Evolutionary conservation across 345 rosid genomes (phyloP).

Genomic region (Diplotaxis tenuifolia): DNA sequence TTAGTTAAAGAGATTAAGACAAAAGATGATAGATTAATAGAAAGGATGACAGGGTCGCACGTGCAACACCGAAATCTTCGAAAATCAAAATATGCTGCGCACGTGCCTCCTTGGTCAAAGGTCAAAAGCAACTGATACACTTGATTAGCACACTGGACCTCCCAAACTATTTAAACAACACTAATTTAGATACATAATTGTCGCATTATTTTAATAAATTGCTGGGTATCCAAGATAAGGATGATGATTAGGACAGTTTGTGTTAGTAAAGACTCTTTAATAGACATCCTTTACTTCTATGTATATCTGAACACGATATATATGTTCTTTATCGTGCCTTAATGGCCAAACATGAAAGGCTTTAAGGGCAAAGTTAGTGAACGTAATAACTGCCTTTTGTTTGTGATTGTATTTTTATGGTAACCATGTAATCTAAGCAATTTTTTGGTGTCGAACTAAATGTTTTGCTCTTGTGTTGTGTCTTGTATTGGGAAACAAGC

Average conservation of each 20-base stretch:
- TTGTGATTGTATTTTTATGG: background rate
- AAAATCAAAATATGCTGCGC: constrained; percentile 54
- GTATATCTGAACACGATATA: background rate
- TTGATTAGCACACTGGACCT: constrained; percentile 43
- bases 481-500: background rate
- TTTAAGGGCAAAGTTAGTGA: background rate
- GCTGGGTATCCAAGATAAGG: constrained; percentile 46
- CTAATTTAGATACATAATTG: constrained; percentile 14
- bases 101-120: constrained; percentile 76
- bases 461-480: background rate
- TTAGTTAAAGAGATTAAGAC: constrained; percentile 37
- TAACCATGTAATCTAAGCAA: background rate
- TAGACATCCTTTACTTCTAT: constrained; percentile 8
- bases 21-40: constrained; percentile 33
- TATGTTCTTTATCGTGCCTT: background rate
- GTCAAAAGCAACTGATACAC: constrained; percentile 67
- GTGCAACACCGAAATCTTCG: constrained; percentile 79
- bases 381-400: background rate
- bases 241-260: constrained; percentile 43
- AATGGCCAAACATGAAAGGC: background rate
- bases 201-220: constrained; percentile 12
- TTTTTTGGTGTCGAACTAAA: background rate
- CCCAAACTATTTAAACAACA: constrained; percentile 22
- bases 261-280: constrained; percentile 22
- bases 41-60: constrained; percentile 50